Evolutionary conservation across 2,329 filamentous ascomycete genomes (phyloP).

Genomic region (Huntiella abstrusa): DNA sequence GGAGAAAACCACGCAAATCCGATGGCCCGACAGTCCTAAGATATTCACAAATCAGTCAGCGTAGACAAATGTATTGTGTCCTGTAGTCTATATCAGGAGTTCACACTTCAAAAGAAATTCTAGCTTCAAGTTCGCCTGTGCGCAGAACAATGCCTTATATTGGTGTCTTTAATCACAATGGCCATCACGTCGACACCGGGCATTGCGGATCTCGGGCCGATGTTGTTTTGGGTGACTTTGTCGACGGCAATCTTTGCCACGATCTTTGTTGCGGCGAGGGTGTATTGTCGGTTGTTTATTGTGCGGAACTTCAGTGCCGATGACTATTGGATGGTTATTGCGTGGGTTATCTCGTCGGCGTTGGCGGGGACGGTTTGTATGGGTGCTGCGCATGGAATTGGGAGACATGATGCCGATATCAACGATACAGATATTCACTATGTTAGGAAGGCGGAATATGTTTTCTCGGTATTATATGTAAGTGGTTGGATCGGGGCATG

Average conservation of each 20-base stretch:
- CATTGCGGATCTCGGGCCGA: slow-evolving; percentile 33
- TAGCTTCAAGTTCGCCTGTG: too few species aligned
- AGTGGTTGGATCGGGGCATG: slow-evolving; percentile 14
- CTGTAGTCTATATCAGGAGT: too few species aligned
- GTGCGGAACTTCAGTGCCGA: slow-evolving; percentile 55
- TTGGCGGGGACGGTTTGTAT: slow-evolving; percentile 48
- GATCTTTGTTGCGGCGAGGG: slow-evolving; percentile 54
- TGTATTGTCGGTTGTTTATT: slow-evolving; percentile 54
- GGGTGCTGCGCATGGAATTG: slow-evolving; percentile 45
- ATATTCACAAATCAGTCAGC: too few species aligned
- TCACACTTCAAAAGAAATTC: too few species aligned
- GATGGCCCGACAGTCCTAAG: too few species aligned
- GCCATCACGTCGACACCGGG: slow-evolving; percentile 1
- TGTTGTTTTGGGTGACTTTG: slow-evolving; percentile 52
- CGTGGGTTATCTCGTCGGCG: slow-evolving; percentile 56
- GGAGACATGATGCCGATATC: slow-evolving; percentile 47
- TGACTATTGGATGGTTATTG: slow-evolving; percentile 63
- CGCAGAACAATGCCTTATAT: too few species aligned
- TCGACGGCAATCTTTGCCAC: slow-evolving; percentile 50
- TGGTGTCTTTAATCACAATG: neutral
- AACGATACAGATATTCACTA: slow-evolving; percentile 25
- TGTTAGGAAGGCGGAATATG: slow-evolving; percentile 43
- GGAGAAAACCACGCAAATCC: too few species aligned
- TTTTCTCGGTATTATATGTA: slow-evolving; percentile 45
- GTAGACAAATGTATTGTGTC: too few species aligned